phyloP scores from a whole-genome alignment of 169 alveolate genomes.

The Plasmodium vivax region DNA sequence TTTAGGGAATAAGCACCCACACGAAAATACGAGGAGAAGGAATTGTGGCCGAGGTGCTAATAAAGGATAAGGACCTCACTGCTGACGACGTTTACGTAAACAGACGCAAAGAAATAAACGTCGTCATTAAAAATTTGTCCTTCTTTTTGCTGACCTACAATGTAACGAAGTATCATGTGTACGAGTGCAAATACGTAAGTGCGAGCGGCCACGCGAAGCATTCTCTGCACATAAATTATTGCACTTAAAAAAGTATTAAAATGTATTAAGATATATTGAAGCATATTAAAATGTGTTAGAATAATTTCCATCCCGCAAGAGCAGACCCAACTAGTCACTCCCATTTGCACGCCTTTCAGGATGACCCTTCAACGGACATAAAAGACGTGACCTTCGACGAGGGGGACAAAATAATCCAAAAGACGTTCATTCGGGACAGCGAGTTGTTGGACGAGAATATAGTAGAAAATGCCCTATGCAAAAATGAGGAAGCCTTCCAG shows the following conservation, averaged over 20 bases:
- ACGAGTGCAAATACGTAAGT: constrained; percentile 55
- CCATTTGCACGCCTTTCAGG: constrained; percentile 14
- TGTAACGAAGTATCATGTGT: constrained; percentile 51
- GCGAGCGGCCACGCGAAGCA: neutral
- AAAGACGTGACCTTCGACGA: constrained; percentile 12
- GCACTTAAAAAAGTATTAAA: neutral
- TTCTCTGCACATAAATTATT: neutral
- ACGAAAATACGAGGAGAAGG: constrained; percentile 61
- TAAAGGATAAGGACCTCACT: constrained; percentile 45
- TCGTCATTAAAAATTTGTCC: constrained; percentile 40
- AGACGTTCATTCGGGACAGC: constrained; percentile 31
- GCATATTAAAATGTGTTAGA: neutral
- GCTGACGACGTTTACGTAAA: constrained; percentile 49
- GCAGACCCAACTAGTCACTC: neutral
- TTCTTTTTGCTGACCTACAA: constrained; percentile 46
- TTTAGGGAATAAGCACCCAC: constrained; percentile 51
- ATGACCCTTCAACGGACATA: constrained; percentile 13
- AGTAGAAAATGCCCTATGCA: constrained; percentile 27
- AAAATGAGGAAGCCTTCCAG: constrained; percentile 13
- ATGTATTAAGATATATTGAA: no score
- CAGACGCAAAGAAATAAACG: constrained; percentile 28
- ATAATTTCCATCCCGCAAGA: neutral
- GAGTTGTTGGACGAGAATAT: constrained; percentile 40
- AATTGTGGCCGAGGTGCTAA: constrained; percentile 49
- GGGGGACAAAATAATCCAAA: constrained; percentile 21